These are phyloP conservation scores for Cicer arietinum DNA, from an alignment of 306 rosid genomes.

Conservation along the genomic window DNA sequence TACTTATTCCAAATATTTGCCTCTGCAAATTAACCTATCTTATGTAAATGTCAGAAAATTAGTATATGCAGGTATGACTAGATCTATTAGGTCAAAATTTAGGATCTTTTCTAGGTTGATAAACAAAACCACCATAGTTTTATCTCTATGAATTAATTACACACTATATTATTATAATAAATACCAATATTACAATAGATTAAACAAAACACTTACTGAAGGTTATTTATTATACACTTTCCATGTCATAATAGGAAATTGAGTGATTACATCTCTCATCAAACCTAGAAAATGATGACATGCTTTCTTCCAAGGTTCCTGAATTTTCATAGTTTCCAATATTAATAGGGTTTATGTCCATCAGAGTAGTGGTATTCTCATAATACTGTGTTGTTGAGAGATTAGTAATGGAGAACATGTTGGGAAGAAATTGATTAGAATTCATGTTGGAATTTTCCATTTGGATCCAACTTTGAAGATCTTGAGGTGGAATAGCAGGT, in stretches of 20 bases:
- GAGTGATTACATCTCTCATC: slow-evolving; percentile 65
- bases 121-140: slow-evolving; percentile 46
- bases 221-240: slow-evolving; percentile 52
- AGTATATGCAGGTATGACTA: slow-evolving; percentile 5
- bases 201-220: slow-evolving; percentile 57
- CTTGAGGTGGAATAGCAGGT: slow-evolving; percentile 50
- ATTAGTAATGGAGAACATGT: slow-evolving; percentile 37
- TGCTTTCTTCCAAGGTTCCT: slow-evolving; percentile 57
- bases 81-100: slow-evolving; percentile 52
- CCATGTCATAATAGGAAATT: slow-evolving; percentile 62
- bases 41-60: slow-evolving; percentile 38
- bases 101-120: slow-evolving; percentile 45
- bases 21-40: slow-evolving; percentile 32
- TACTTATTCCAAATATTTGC: background rate
- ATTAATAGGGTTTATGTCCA: slow-evolving; percentile 52
- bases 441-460: slow-evolving; percentile 50
- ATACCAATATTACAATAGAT: slow-evolving; percentile 49
- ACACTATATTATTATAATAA: slow-evolving; percentile 45
- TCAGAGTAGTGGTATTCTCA: slow-evolving; percentile 41
- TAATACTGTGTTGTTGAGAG: slow-evolving; percentile 47
- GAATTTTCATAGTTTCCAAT: slow-evolving; percentile 57
- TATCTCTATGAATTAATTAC: slow-evolving; percentile 44
- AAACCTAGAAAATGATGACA: slow-evolving; percentile 70
- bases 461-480: slow-evolving; percentile 64
- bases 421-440: slow-evolving; percentile 51